These are phyloP conservation scores for Hyphopichia homilentoma DNA, from an alignment of 805 yeast genomes.

Conservation along the genomic window DNA sequence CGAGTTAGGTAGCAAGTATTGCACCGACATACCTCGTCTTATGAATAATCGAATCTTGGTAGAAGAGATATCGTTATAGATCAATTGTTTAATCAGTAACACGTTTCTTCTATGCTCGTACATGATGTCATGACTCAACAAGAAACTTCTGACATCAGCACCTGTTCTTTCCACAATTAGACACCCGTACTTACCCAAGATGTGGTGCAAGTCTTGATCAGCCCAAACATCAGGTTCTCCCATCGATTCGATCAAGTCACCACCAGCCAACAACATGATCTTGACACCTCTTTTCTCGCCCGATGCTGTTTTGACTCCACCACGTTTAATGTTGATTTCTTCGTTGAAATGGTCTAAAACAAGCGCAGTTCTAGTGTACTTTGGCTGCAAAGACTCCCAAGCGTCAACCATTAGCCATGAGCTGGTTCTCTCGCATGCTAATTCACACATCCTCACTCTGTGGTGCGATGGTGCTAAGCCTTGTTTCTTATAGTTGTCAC, in stretches of 20 bases:
- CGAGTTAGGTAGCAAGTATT: constrained; percentile 86
- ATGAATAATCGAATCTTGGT: constrained; percentile 91
- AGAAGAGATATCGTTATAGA: constrained; percentile 92
- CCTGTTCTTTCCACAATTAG: constrained; percentile 96
- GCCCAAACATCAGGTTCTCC: constrained; percentile 99
- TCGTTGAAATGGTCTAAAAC: constrained; percentile 96
- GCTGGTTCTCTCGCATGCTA: constrained; percentile 95
- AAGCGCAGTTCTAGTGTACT: constrained; percentile 89
- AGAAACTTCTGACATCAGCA: constrained; percentile 87
- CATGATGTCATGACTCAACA: constrained; percentile 93
- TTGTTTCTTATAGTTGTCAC: constrained; percentile 87
- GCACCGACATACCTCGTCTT: constrained; percentile 95
- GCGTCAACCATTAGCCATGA: constrained; percentile 99
- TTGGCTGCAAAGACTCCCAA: constrained; percentile 93
- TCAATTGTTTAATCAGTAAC: constrained; percentile 89
- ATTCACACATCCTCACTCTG: constrained; percentile 95
- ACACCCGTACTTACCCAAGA: constrained; percentile 94
- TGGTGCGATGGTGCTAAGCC: constrained; percentile 88
- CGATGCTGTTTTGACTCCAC: constrained; percentile 65
- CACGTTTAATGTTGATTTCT: constrained; percentile 85
- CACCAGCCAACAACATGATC: constrained; percentile 95
- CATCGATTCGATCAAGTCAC: constrained; percentile 96
- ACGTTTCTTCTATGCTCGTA: constrained; percentile 93
- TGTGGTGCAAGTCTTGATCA: constrained; percentile 90
- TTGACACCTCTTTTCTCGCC: constrained; percentile 78